Base-by-base conservation (phyloP, 2,329 filamentous ascomycete genomes). In the Colletotrichum tamarilloi region DNA sequence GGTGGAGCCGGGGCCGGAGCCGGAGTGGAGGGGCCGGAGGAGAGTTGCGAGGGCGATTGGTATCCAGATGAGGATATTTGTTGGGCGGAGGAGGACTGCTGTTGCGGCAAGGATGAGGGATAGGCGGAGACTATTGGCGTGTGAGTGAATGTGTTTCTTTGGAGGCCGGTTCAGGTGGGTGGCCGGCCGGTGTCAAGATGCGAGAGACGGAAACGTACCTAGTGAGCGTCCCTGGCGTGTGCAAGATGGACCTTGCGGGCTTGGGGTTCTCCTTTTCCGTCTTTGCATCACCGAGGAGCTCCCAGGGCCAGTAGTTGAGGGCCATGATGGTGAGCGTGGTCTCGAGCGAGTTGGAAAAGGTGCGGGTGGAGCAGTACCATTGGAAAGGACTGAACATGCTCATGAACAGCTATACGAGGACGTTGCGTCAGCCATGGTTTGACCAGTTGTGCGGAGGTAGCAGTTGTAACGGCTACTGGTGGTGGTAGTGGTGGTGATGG, bases 271-370 rank as follows among this genome's bases (percentile, higher is more conserved):
- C 81, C 78, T 86, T 86, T 62, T 80, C 79, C 8, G 79, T 76
- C 24, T 81, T 79, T 9, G 82, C 79, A 57, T 83, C 82, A 53
- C 84, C 81, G 49, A 92, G 86, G 82, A 94, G 88, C 70, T 90
- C 86, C 95, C 97, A 98, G 14, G 97, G 96, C 94, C 95, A 98
- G 77, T 92, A 90, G 80, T 91, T 91, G 58, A 98, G 85, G 1
- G 95, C 96, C 78, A 91, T 87, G 72, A 93, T 87, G 5, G 96
- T 98, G 77, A 99, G 84, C 0, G 93, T 94, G n/a, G 93, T 95
- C 85, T 99, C 97, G 5, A 98, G 86, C 65, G 92, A 97, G 84
- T 99, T 99, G 67, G 96, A 98, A 79, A 99, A 93, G 1, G 97
- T 98, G 59, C 97, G 90, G 0, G 95, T 96, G 1, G 95, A 97